Evolutionary conservation across 2,329 filamentous ascomycete species (phyloP).

Genomic region (Pseudogymnoascus sp.): DNA sequence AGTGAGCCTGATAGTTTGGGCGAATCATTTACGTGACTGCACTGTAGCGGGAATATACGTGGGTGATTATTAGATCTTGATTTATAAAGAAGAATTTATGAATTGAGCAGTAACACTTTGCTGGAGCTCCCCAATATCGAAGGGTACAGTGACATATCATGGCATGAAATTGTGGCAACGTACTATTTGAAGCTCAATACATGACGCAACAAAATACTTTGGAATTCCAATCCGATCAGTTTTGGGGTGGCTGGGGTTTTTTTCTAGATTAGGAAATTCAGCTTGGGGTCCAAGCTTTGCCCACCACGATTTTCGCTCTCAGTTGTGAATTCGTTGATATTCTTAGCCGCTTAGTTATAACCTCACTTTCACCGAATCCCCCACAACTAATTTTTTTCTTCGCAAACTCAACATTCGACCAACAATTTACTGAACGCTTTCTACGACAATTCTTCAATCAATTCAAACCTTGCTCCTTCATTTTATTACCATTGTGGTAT

Average conservation of each 20-base stretch:
- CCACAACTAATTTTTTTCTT: not conserved
- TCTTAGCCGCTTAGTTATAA: not conserved
- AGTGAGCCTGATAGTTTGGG: conserved; percentile 1
- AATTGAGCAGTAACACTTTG: not conserved
- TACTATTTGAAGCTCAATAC: not conserved
- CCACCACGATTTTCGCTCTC: not conserved
- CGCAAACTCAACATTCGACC: not conserved
- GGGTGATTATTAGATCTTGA: not conserved
- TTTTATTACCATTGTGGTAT: not conserved
- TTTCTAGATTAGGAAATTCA: conserved; percentile 1
- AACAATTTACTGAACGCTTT: not conserved
- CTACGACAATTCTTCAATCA: not conserved
- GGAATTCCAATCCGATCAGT: not conserved
- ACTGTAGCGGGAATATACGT: not conserved
- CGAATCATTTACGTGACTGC: not conserved
- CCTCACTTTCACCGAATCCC: not conserved
- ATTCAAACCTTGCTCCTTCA: not conserved
- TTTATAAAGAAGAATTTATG: not conserved
- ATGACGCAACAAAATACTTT: not conserved
- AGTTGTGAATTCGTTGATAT: conserved; percentile 3
- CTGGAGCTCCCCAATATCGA: not conserved
- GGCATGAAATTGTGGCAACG: not conserved
- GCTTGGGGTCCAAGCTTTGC: not conserved
- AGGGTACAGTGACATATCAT: not conserved
- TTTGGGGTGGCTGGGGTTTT: not conserved